Conservation (phyloP, 2,329 filamentous ascomycete species). For the Calycina herbarum region DNA sequence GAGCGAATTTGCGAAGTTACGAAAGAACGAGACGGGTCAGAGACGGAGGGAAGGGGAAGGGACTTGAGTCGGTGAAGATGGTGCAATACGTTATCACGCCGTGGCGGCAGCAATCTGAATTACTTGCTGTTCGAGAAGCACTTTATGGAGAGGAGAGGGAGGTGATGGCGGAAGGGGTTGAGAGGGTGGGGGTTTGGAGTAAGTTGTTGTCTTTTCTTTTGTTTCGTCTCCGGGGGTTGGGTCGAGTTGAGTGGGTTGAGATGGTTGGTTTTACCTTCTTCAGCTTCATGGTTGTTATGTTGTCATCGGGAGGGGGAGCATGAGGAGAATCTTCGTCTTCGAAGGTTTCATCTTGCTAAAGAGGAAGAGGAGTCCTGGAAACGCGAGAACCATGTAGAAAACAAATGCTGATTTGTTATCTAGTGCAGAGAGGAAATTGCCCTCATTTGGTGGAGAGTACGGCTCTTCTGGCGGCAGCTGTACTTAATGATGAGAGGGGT, state of each 20-base stretch:
- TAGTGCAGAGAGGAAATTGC: constrained; percentile 72
- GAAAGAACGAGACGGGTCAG: no score
- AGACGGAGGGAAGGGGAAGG: not conserved
- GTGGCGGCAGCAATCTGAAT: constrained; percentile 66
- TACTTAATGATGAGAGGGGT: constrained; percentile 57
- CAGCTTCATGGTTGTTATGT: not conserved
- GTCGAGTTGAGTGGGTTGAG: not conserved
- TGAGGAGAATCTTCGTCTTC: no score
- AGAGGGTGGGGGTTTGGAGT: constrained; percentile 61
- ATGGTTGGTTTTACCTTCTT: not conserved
- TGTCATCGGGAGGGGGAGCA: not conserved
- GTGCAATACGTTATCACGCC: constrained; percentile 73
- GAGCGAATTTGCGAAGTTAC: no score
- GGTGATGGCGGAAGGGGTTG: constrained; percentile 50
- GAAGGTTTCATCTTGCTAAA: no score
- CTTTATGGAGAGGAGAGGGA: constrained; percentile 51
- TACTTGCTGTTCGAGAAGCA: constrained; percentile 63
- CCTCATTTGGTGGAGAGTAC: constrained; percentile 81
- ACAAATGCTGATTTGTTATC: constrained; percentile 55
- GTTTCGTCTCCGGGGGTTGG: not conserved
- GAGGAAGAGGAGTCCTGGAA: not conserved
- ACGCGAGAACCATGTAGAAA: constrained; percentile 38
- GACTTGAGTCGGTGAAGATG: constrained; percentile 44
- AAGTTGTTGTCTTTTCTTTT: constrained; percentile 7
- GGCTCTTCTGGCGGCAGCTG: constrained; percentile 68